Evolutionary conservation across 306 rosid species (phyloP), one percentile per base, ranked within the genome.

Genomic region (Oemleria cerasiformis): DNA sequence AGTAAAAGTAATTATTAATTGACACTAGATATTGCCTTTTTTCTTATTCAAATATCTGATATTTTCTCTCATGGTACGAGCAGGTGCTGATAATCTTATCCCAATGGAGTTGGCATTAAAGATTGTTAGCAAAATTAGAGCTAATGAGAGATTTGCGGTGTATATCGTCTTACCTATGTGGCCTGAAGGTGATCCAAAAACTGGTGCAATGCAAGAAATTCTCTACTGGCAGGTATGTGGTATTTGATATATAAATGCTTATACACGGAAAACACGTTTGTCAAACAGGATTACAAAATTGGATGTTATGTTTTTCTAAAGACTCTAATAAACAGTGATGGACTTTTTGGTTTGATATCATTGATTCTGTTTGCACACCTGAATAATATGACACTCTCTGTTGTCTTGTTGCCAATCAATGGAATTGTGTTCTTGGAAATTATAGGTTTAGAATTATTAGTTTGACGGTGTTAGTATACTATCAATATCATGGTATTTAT

Each of bases 1-100:
- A 70, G 42, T 56, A 55, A 30, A 40, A 61, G 17, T 63, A 5
- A 67, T 34, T 16, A 36, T 58, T 67, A 43, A 72, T 41, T 61
- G 41, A 61, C 67, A 21, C 48, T 50, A 59, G 36, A 80, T 65
- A 54, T 43, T 40, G 54, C 49, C 55, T 53, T 67, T 54, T 1
- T 8, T 66, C 38, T 15, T 11, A 72, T 58, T 23, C 8, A 43
- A 25, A 56, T n/a, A 63, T 75, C 74, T 54, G 45, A 41, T 78
- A 56, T 65, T 62, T 39, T 53, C 20, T 48, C 65, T 64, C n/a
- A 51, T 77, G 53, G 47, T 75, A 41, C 67, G 86, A 38, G 67
- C 92, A 94, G 99, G 99, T 71, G 99, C 91, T 75, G 99, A 94
- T 75, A 81, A 94, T 85, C 96, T 94, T 58, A 91, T 94, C 64